phyloP scores from a whole-genome alignment of 202 grass and related monocot species.

The Sporobolus alterniflorus region DNA sequence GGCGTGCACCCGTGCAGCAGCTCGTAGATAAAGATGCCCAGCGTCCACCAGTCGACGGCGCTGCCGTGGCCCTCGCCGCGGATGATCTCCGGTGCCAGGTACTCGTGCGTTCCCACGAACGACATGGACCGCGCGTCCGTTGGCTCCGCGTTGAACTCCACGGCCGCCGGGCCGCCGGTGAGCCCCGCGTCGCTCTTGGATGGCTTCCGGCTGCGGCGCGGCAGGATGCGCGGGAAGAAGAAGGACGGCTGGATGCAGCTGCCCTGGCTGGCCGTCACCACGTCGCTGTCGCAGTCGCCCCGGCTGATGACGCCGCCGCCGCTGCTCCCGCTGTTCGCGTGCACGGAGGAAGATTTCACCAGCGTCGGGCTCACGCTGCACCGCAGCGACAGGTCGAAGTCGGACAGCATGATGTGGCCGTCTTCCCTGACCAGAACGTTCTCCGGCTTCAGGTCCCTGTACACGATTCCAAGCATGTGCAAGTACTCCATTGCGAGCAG shows the following conservation, averaged over 20 bases:
- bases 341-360: constrained; percentile 74
- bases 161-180: constrained; percentile 39
- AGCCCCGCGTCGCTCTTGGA: constrained; percentile 73
- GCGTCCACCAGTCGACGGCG: constrained; percentile 90
- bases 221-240: constrained; percentile 84
- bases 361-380: constrained; percentile 83
- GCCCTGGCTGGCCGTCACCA: constrained; percentile 37
- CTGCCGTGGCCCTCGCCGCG: constrained; percentile 90
- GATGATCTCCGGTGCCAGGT: constrained; percentile 87
- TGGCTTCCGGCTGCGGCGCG: constrained; percentile 73
- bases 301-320: neutral
- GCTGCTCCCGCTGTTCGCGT: neutral
- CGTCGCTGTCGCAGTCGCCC: constrained; percentile 25
- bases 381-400: constrained; percentile 87
- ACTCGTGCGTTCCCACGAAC: constrained; percentile 91
- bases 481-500: constrained; percentile 86
- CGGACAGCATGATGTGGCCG: constrained; percentile 91
- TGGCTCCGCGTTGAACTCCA: constrained; percentile 91
- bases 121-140: constrained; percentile 83
- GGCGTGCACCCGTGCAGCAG: constrained; percentile 79
- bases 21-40: constrained; percentile 91
- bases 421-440: constrained; percentile 87
- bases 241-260: constrained; percentile 69
- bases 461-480: constrained; percentile 92
- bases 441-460: constrained; percentile 89